These are phyloP conservation scores for Fusarium buharicum DNA, from an alignment of 2,329 filamentous ascomycete species.

Conservation along the genomic window DNA sequence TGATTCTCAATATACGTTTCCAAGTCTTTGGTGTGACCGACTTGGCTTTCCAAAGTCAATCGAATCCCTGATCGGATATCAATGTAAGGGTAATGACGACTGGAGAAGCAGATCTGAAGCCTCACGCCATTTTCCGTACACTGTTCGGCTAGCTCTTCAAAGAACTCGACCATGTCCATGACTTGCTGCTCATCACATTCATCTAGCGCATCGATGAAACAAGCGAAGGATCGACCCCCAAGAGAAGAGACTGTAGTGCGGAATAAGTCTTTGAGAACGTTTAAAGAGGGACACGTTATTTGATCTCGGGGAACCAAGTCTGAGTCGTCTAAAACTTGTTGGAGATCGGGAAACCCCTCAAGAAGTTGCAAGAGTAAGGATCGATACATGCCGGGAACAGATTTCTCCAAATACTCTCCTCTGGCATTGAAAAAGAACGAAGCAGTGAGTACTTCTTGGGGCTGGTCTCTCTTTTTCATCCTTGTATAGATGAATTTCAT, in stretches of 20 bases:
- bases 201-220: conserved; percentile 58
- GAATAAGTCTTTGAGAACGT: conserved; percentile 14
- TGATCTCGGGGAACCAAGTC: not conserved
- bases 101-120: conserved; percentile 57
- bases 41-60: conserved; percentile 45
- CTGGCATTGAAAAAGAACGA: conserved; percentile 65
- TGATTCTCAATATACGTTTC: conserved; percentile 31
- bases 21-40: conserved; percentile 45
- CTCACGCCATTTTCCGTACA: conserved; percentile 20
- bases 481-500: conserved; percentile 54
- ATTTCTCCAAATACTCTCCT: conserved; percentile 57
- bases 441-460: conserved; percentile 34
- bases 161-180: conserved; percentile 55
- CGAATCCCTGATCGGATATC: conserved; percentile 43
- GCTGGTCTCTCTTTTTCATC: not conserved
- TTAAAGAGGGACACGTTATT: not conserved
- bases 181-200: conserved; percentile 57
- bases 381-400: conserved; percentile 60
- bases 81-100: conserved; percentile 60
- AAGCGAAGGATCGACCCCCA: not conserved
- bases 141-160: conserved; percentile 51
- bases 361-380: conserved; percentile 61
- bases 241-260: not conserved
- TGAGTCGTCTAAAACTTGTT: conserved; percentile 46
- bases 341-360: conserved; percentile 48